Evolutionary conservation across 164 flowering plant species (phyloP).

Genomic region (Santalum album): DNA sequence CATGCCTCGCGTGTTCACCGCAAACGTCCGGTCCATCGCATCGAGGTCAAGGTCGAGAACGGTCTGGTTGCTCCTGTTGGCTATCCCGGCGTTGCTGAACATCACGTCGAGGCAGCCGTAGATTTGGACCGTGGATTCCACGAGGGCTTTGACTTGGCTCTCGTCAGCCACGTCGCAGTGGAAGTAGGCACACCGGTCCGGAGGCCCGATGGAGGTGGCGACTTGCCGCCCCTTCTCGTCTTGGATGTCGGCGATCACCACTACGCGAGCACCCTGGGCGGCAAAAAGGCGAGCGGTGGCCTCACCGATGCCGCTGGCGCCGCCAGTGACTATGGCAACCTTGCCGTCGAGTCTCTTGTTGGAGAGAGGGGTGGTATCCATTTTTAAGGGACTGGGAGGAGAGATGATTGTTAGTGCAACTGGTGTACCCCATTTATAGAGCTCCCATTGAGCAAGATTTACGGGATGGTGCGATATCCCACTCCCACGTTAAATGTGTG

Average conservation of each 20-base stretch:
- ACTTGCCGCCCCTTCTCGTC: neutral
- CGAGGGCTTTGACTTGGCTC: neutral
- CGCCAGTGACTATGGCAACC: neutral
- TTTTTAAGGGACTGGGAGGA: too few species aligned
- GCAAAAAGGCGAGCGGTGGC: neutral
- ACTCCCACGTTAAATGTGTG: too few species aligned
- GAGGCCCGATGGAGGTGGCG: neutral
- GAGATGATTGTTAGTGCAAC: too few species aligned
- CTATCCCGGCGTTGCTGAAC: neutral
- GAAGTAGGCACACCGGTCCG: neutral
- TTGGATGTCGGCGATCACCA: neutral
- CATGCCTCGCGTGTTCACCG: neutral
- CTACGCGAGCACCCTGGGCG: neutral
- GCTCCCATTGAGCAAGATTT: too few species aligned
- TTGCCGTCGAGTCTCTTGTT: neutral
- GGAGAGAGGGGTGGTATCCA: too few species aligned
- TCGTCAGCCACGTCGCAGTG: neutral
- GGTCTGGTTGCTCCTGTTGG: neutral
- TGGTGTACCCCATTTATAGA: too few species aligned
- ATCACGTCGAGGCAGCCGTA: neutral
- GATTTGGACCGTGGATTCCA: neutral
- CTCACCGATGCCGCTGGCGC: slow-evolving; percentile 2
- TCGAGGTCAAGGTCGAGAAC: neutral
- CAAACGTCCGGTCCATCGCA: neutral
- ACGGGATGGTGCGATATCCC: too few species aligned